These are phyloP conservation scores for Esteya vermicola DNA, from an alignment of 2,329 filamentous ascomycete species.

Conservation along the genomic window DNA sequence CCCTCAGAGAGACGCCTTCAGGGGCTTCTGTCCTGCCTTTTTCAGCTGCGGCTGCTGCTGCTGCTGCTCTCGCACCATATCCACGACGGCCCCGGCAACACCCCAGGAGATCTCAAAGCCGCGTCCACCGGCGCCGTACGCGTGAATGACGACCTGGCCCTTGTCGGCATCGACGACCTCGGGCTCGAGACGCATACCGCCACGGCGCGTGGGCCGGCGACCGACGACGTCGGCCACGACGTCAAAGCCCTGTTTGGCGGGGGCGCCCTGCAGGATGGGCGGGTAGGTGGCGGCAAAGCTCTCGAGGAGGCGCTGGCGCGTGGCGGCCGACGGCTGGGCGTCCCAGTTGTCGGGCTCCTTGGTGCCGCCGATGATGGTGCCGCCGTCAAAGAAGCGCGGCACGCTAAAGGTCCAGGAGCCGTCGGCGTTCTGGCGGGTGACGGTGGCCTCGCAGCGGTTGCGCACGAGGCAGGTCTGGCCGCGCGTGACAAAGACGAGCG, in stretches of 20 bases:
- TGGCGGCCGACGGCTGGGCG: constrained; percentile 28
- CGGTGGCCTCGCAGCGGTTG: constrained; percentile 21
- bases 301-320: constrained; percentile 30
- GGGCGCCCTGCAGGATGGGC: constrained; percentile 7
- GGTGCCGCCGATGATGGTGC: constrained; percentile 52
- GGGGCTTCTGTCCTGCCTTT: neutral
- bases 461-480: constrained; percentile 33
- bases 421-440: constrained; percentile 49
- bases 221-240: constrained; percentile 26
- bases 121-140: constrained; percentile 46
- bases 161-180: constrained; percentile 22
- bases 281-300: constrained; percentile 27
- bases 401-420: constrained; percentile 50
- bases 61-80: constrained; percentile 18
- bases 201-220: constrained; percentile 27
- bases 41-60: neutral
- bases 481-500: constrained; percentile 26
- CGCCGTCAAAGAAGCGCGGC: constrained; percentile 45
- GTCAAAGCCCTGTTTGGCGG: constrained; percentile 7
- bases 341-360: constrained; percentile 47
- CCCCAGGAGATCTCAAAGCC: constrained; percentile 49
- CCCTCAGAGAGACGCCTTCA: neutral
- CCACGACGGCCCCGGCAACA: constrained; percentile 34
- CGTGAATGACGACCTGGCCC: constrained; percentile 27
- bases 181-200: constrained; percentile 37